These are phyloP conservation scores for Heteromeles arbutifolia DNA, from an alignment of 306 rosid genomes.

Conservation along the genomic window DNA sequence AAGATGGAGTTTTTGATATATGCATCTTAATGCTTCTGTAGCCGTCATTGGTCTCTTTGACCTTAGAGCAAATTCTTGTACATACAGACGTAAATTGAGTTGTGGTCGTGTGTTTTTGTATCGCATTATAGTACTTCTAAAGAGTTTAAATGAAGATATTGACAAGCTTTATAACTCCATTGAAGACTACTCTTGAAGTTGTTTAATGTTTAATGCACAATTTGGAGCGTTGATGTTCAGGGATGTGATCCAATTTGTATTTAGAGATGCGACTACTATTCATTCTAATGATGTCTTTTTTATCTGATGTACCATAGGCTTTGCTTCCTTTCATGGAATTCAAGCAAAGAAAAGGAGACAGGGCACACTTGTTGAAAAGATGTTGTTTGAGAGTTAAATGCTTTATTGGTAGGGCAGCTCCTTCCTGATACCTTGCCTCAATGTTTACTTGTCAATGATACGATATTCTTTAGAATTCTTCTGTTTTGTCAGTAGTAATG, in stretches of 20 bases:
- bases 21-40: not conserved
- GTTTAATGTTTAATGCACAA: not conserved
- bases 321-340: slow-evolving; percentile 60
- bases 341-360: slow-evolving; percentile 35
- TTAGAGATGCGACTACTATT: not conserved
- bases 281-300: not conserved
- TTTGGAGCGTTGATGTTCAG: not conserved
- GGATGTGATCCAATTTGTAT: not conserved
- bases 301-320: slow-evolving; percentile 21
- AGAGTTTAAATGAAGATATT: not conserved
- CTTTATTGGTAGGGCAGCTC: slow-evolving; percentile 42
- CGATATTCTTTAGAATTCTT: not conserved
- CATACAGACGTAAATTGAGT: not conserved
- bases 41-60: not conserved
- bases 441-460: not conserved
- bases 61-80: not conserved
- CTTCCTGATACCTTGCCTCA: not conserved
- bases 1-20: not conserved
- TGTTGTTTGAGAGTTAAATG: slow-evolving; percentile 60
- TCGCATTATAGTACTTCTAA: not conserved
- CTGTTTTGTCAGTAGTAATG: not conserved
- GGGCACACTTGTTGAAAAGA: slow-evolving; percentile 32
- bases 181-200: not conserved
- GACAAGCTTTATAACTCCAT: not conserved
- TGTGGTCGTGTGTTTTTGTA: not conserved